Percentiles rank a stretch among this genome's conserved stretches.
Conservation (phyloP, 2,329 filamentous ascomycete species). For the Ceratocystis papillata region DNA sequence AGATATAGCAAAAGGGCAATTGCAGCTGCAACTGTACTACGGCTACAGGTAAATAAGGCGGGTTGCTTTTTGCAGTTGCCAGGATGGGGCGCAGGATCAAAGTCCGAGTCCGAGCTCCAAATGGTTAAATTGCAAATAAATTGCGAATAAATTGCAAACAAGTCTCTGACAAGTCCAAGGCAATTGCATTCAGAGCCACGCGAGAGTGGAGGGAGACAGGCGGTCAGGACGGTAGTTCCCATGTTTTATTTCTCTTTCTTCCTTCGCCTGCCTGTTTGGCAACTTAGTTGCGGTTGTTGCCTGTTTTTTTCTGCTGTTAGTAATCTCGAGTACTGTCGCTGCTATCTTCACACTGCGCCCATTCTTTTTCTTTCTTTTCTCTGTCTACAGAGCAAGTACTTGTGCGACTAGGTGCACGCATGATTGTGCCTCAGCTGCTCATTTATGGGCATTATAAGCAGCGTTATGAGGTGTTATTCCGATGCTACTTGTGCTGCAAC, state of each 20-base stretch:
- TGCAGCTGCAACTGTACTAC: not conserved
- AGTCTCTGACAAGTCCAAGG: slow-evolving; percentile 1
- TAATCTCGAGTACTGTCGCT: too few species aligned
- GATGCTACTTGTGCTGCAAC: too few species aligned
- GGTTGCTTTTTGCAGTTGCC: not conserved
- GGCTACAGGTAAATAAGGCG: not conserved
- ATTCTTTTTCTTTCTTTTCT: too few species aligned
- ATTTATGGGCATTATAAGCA: too few species aligned
- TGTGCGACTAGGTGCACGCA: too few species aligned
- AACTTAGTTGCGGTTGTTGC: not conserved
- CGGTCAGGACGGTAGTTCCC: not conserved
- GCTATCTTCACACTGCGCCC: too few species aligned
- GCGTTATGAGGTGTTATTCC: too few species aligned
- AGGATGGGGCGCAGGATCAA: not conserved
- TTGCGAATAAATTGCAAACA: not conserved
- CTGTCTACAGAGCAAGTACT: too few species aligned
- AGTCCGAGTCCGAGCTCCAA: not conserved
- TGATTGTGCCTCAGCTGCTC: too few species aligned
- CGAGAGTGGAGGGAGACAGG: not conserved
- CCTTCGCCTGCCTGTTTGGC: not conserved
- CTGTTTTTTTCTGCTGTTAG: too few species aligned
- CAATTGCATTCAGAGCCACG: not conserved
- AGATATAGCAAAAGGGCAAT: not conserved
- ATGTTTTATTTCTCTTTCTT: not conserved
- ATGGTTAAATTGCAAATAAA: not conserved